These are phyloP conservation scores for Puccinia sorghi DNA, from an alignment of 1,284 basidiomycete species.

Conservation along the genomic window DNA sequence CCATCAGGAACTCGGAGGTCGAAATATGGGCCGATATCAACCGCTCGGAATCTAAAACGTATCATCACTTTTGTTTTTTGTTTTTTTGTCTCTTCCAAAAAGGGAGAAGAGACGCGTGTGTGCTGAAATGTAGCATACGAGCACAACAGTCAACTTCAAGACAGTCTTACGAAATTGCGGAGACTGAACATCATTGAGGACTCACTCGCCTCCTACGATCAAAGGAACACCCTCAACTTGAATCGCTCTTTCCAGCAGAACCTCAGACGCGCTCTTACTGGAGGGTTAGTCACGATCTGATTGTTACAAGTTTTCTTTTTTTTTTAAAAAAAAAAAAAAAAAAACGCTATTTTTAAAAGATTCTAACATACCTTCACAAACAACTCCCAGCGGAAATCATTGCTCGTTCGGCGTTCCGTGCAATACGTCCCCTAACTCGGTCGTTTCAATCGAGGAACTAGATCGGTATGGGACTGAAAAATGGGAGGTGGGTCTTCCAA, in stretches of 20 bases:
- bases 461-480: conserved; percentile 84
- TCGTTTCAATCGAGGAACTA: conserved; percentile 67
- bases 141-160: conserved; percentile 66
- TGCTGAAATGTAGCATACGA: background rate
- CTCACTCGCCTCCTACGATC: conserved; percentile 54
- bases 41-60: conserved; percentile 71
- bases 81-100: too few species aligned
- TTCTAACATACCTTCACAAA: too few species aligned
- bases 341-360: too few species aligned
- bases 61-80: conserved; percentile 26
- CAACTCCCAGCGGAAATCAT: conserved; percentile 70
- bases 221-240: conserved; percentile 60
- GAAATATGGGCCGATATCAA: conserved; percentile 73
- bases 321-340: background rate
- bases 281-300: conserved; percentile 68
- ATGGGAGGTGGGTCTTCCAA: conserved; percentile 75
- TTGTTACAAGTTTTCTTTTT: background rate
- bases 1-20: conserved; percentile 71
- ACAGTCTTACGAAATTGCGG: conserved; percentile 68
- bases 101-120: too few species aligned
- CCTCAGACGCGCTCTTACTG: conserved; percentile 83
- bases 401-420: conserved; percentile 87
- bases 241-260: conserved; percentile 76
- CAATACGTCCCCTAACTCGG: conserved; percentile 63
- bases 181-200: conserved; percentile 74